Percentiles rank a stretch among this genome's conserved stretches.
Conservation (phyloP, 2,329 filamentous ascomycete species). For the Sporothrix mexicana region DNA sequence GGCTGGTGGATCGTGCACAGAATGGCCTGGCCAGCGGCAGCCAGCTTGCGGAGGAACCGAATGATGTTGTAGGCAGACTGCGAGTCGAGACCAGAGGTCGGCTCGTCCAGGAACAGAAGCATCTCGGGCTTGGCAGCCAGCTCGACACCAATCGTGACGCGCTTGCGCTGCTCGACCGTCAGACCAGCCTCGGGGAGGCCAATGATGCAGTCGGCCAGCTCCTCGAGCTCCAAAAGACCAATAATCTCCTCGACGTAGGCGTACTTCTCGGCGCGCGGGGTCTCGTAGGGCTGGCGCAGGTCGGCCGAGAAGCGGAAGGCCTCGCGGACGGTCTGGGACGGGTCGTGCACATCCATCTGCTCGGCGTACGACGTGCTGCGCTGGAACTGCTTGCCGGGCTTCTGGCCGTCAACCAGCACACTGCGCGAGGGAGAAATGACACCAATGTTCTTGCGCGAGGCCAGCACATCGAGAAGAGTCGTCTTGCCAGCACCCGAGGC, state of each 20-base stretch:
- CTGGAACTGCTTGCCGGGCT: slow-evolving; percentile 64
- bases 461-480: slow-evolving; percentile 78
- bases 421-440: slow-evolving; percentile 58
- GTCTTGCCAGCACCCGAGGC: slow-evolving; percentile 88
- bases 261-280: slow-evolving; percentile 61
- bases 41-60: slow-evolving; percentile 76
- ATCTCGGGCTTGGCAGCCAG: slow-evolving; percentile 81
- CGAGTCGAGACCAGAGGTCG: slow-evolving; percentile 74
- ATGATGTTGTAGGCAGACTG: slow-evolving; percentile 79
- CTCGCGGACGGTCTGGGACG: slow-evolving; percentile 67
- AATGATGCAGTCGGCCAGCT: slow-evolving; percentile 64
- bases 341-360: slow-evolving; percentile 67
- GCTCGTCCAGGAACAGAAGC: slow-evolving; percentile 79
- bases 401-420: slow-evolving; percentile 61
- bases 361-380: slow-evolving; percentile 67
- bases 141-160: slow-evolving; percentile 91
- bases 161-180: slow-evolving; percentile 69
- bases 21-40: slow-evolving; percentile 82
- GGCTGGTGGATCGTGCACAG: slow-evolving; percentile 92
- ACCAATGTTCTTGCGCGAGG: slow-evolving; percentile 65
- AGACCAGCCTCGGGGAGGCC: slow-evolving; percentile 70
- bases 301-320: slow-evolving; percentile 68
- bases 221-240: slow-evolving; percentile 62
- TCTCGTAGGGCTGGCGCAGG: slow-evolving; percentile 62
- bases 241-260: slow-evolving; percentile 66